Evolutionary conservation across 1,139 yeast genomes (phyloP), one percentile per base, ranked within the genome.

Genomic region (Eremothecium sinecaudum): DNA sequence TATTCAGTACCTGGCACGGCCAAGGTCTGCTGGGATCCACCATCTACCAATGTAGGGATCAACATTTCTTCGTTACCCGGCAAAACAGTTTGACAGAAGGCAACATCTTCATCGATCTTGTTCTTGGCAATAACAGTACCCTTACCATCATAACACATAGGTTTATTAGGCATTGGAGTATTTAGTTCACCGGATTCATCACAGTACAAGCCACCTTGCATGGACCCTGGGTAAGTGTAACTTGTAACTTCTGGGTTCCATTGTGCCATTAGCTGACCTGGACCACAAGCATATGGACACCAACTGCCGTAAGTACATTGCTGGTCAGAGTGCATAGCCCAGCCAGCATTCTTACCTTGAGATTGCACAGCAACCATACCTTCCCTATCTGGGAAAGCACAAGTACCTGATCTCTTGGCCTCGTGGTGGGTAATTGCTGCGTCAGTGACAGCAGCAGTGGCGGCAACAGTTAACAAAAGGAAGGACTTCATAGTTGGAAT

Each of bases 31-130:
- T 63, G 44, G 12, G 62, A 48, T 9, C 73, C 71, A 8, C 68
- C 61, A 17, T 59, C 64, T 33, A 81, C 74, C 37, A 67, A 59
- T 18, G 92, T 83, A 40, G 95, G 95, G 44, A 84, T 83, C 56
- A 83, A 66, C 95, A 84, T 84, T 48, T 84, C 93, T 62, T 84
- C 94, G 57, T 82, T 80, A 41, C 95, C 95, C 15, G 95, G 95
- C 40, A 84, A 67, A 10, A 84, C 94, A 3, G 94, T 84, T 64
- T 86, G 95, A 60, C 95, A 84, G 60, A 84, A 76, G 8, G 94
- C 86, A 43, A 82, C 84, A 5, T 59, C 45, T 31, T 64, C 63
- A 27, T 59, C 52, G 10, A 73, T 71, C 16, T 55, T 50, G 64
- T 81, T 82, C 39, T 64, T 52, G 26, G 75, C 93, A 21, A 61